These are phyloP conservation scores for Camelina neglecta DNA, from an alignment of 345 rosid genomes.

Conservation along the genomic window DNA sequence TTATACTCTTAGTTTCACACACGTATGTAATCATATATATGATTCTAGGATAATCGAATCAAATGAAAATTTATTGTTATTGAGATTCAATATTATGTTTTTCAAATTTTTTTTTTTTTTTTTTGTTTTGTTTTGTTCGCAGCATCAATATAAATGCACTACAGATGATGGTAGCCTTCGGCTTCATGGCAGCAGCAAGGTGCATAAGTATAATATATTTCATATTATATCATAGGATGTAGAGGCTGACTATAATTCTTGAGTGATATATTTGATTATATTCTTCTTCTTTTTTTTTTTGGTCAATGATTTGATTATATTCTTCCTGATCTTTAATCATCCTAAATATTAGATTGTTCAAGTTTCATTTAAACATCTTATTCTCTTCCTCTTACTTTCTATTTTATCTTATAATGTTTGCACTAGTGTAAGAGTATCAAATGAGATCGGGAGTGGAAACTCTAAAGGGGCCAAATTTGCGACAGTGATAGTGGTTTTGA, in stretches of 20 bases:
- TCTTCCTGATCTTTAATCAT: not conserved
- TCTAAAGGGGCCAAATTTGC: conserved; percentile 62
- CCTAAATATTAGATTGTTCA: not conserved
- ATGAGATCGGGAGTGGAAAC: conserved; percentile 80
- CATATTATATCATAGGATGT: no score
- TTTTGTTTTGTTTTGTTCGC: conserved; percentile 5
- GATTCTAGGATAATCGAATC: not conserved
- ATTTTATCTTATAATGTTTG: not conserved
- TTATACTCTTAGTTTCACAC: not conserved
- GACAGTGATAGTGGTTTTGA: conserved; percentile 44
- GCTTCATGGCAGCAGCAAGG: conserved; percentile 69
- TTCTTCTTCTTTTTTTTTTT: no score
- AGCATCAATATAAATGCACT: conserved; percentile 76
- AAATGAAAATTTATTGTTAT: not conserved
- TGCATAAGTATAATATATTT: not conserved
- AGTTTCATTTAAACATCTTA: not conserved
- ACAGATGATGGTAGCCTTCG: conserved; percentile 83
- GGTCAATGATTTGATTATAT: not conserved
- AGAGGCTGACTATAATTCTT: no score
- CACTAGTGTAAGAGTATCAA: conserved; percentile 72
- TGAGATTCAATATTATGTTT: not conserved
- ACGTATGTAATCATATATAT: not conserved
- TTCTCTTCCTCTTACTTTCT: not conserved
- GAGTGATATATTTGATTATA: not conserved
- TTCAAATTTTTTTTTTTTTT: not conserved